phyloP scores from a whole-genome alignment of 139 green algal genomes.

The Asterochloris sp. region DNA sequence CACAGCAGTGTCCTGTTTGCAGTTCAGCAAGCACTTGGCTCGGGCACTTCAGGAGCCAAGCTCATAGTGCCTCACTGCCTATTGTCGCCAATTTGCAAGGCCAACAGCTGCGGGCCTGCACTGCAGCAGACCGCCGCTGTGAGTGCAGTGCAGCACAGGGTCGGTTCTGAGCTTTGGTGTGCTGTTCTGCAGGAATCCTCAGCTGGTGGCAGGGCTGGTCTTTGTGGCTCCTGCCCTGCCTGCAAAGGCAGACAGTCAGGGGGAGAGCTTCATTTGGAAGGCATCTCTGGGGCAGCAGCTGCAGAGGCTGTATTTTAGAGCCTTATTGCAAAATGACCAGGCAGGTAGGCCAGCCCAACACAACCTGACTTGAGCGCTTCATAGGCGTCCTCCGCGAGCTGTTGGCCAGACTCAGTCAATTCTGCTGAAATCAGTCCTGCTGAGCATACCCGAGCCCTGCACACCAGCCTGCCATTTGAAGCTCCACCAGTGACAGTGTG shows the following conservation, averaged over 20 bases:
- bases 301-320: conserved; percentile 27
- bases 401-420: not conserved
- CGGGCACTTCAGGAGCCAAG: not conserved
- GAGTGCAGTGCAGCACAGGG: no score
- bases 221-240: conserved; percentile 53
- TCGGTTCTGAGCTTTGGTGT: not conserved
- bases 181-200: conserved; percentile 4
- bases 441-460: not conserved
- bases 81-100: not conserved
- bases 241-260: not conserved
- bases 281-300: conserved; percentile 45
- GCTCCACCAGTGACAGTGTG: not conserved
- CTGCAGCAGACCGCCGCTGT: not conserved
- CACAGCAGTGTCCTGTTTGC: not conserved
- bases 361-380: not conserved
- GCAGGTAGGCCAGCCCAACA: not conserved
- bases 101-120: not conserved
- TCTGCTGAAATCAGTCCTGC: not conserved
- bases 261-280: conserved; percentile 25
- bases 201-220: conserved; percentile 30
- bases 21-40: not conserved
- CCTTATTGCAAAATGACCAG: conserved; percentile 31
- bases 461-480: not conserved
- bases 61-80: not conserved
- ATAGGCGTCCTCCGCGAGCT: not conserved